These are phyloP conservation scores for Colletotrichum viniferum DNA, from an alignment of 2,329 filamentous ascomycete species.

Conservation along the genomic window DNA sequence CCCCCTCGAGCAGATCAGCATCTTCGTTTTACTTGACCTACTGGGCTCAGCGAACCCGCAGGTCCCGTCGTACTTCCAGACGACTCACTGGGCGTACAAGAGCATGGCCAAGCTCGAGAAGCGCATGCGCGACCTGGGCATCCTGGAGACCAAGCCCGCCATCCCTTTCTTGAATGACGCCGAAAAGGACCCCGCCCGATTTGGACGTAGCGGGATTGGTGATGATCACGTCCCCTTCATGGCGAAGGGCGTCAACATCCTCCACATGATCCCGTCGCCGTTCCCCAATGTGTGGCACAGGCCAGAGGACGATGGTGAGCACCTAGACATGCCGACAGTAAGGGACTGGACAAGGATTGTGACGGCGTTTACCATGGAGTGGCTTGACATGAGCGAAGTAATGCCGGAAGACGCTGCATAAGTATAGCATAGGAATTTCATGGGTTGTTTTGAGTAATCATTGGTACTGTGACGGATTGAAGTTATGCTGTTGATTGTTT, in stretches of 20 bases:
- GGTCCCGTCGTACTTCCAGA: conserved; percentile 75
- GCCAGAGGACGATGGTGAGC: conserved; percentile 71
- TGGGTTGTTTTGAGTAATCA: neutral
- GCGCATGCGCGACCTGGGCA: conserved; percentile 62
- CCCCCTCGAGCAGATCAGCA: conserved; percentile 71
- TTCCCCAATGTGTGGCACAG: conserved; percentile 78
- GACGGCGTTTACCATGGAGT: conserved; percentile 77
- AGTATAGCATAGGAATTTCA: neutral
- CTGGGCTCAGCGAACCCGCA: conserved; percentile 65
- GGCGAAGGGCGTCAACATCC: conserved; percentile 71
- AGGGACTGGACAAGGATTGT: conserved; percentile 79
- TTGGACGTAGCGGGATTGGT: conserved; percentile 49
- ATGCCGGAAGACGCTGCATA: conserved; percentile 25
- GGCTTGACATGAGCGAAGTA: conserved; percentile 70
- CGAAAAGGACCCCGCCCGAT: conserved; percentile 44
- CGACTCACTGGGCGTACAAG: conserved; percentile 83
- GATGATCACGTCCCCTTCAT: conserved; percentile 85
- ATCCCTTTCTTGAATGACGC: conserved; percentile 61
- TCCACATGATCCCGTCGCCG: conserved; percentile 76
- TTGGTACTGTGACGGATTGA: too few relatives aligned
- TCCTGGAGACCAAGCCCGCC: conserved; percentile 47
- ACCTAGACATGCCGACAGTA: conserved; percentile 73
- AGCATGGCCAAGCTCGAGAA: conserved; percentile 68
- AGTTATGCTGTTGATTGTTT: too few relatives aligned
- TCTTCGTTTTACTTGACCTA: conserved; percentile 79